Base-by-base conservation (phyloP, 2,329 filamentous ascomycete genomes). In the Exophiala xenobiotica region DNA sequence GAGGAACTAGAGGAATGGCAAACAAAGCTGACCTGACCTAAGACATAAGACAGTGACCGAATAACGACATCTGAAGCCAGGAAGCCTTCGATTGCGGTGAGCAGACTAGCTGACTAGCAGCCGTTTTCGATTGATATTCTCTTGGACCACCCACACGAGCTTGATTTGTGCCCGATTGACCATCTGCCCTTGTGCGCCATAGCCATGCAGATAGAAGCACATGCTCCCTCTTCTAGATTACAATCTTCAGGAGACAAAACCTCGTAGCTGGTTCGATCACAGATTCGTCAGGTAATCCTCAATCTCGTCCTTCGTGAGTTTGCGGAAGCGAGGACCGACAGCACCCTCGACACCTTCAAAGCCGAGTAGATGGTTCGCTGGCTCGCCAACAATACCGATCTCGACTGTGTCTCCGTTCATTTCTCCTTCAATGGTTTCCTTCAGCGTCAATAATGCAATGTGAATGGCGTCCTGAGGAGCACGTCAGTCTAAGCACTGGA, bases 241-340 rank as follows among this genome's bases (percentile, higher is more conserved):
- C n/a, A n/a, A n/a, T n/a, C n/a, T n/a, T n/a, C n/a, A n/a, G n/a
- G n/a, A n/a, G n/a, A n/a, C n/a, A 14, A 33, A 14, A 9, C 29
- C 11, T 11, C 16, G 29, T 4, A 2, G 5, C 29, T 14, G 16
- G 12, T 5, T 9, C 29, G 29, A 40, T 58, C 49, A 97, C 81
- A 99, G 83, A 81, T 96, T 97, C 72, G 93, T 97, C 73, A 99
- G 78, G 77, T 99, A 99, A 73, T 99, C 93, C 78, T 99, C 93
- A 68, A 99, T 97, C 77, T 99, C 93, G 75, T 96, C 90, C 67
- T 95, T 90, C 65, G 83, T 96, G 73, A 99, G 77, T 81, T 96
- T 95, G 73, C 90, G 82, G 82, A 96, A 96, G 58, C 90, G 82
- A 52, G 90, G 90, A 38, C 90, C 90, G 62, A 84, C 81, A 16